Evolutionary conservation across 2,329 filamentous ascomycete genomes (phyloP).

Genomic region (Scedosporium apiospermum): DNA sequence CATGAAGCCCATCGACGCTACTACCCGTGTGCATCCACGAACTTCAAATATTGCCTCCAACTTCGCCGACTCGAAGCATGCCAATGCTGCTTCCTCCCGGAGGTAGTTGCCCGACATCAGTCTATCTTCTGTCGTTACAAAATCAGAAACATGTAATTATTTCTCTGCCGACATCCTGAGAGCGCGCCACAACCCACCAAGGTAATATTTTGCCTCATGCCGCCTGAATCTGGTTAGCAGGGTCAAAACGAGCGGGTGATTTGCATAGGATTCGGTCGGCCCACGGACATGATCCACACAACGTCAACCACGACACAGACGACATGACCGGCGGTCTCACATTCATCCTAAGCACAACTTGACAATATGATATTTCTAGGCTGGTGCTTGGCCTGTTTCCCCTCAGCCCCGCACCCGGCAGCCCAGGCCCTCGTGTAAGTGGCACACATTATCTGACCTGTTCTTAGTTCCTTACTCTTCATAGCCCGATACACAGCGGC

Average conservation of each 20-base stretch:
- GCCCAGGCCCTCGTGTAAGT: not conserved
- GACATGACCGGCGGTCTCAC: not conserved
- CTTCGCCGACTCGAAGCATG: not conserved
- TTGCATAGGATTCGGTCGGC: not conserved
- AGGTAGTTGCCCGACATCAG: not conserved
- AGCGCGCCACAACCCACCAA: not conserved
- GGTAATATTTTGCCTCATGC: not conserved
- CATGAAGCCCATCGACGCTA: not conserved
- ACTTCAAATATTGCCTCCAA: not conserved
- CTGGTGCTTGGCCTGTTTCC: not conserved
- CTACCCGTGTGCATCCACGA: not conserved
- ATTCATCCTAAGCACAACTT: not conserved
- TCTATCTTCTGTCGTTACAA: not conserved
- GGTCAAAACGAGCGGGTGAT: not conserved
- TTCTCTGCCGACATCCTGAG: not conserved
- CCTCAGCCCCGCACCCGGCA: not conserved
- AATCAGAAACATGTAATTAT: not conserved
- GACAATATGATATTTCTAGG: not conserved
- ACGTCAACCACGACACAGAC: not conserved
- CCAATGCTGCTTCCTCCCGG: not conserved
- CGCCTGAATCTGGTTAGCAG: not conserved
- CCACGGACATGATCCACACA: not conserved
- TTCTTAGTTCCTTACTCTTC: not conserved
- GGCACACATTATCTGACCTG: not conserved
- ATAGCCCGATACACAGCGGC: not conserved